Evolutionary conservation across 2,329 filamentous ascomycete species (phyloP), one percentile per base, ranked within the genome.

Genomic region (Ceratocystis colombiana): DNA sequence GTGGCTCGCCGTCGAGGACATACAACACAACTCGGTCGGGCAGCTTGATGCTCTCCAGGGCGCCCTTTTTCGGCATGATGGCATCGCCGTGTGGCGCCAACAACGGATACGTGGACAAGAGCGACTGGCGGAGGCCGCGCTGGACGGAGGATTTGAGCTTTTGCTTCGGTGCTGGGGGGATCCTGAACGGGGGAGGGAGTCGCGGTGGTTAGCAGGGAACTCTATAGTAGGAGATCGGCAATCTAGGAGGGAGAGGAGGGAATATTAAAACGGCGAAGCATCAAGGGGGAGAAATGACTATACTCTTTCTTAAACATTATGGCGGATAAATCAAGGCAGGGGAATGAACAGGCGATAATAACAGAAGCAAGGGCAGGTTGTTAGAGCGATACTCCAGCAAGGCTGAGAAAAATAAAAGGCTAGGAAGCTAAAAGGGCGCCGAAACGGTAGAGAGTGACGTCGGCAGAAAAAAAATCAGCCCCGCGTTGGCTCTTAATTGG

Each of bases 61-160:
- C 90, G 68, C 88, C 85, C 76, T 97, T 99, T 78, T 97, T 97
- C 63, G 94, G 94, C 70, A 99, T 82, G 72, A 97, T 86, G 75
- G 95, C 90, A 76, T 99, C 94, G 76, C 96, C 95, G 78, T 90
- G 84, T 0, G 90, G 89, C 71, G 86, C 85, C 64, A 97, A 87
- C 64, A 89, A 84, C 2, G 94, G 94, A 77, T 95, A 96, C 64
- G 88, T 88, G 68, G 90, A 82, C 70, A 94, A 80, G 70, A 97
- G 84, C 73, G 89, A 89, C 72, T 87, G 82, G 71, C 94, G 89
- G 72, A 99, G 87, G 70, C 80, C 84, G 73, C 94, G 89, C 79
- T 96, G 92, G 66, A 90, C 90, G 28, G 91, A 96, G 70, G 93
- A 96, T 79, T 97, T 99, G 77, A 97, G 90, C 81, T 97, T 97